Base-by-base conservation (phyloP, 164 flowering plant species). In the Euptelea pleiosperma region DNA sequence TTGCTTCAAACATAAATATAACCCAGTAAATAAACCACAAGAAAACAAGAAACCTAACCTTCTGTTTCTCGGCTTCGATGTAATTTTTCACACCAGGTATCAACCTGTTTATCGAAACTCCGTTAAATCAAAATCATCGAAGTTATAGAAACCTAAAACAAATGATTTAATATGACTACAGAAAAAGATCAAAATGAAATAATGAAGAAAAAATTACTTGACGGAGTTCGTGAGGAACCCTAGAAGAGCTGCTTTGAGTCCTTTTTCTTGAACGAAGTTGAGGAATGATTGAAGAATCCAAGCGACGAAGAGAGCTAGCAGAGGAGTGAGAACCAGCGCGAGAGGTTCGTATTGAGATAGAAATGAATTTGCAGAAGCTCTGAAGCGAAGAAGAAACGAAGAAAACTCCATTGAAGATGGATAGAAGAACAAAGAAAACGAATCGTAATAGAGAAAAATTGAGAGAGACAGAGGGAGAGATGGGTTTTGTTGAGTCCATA, bases 11-110 rank as follows among this genome's bases (percentile, higher is more conserved):
- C 11, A 41, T 5, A 5, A 30, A 42, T 10, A 52, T 0, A 15
- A 33, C 14, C 0, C 11, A 46, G 60, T 14, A 3, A 28, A 7
- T 1, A 47, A 35, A 29, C 14, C 1, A 11, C 9, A 18, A 10
- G 16, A 34, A 16, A 28, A 0, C 4, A 10, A 57, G 0, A 51
- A 18, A 22, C 25, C 70, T 55, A 21, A 83, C 96, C 96, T 92
- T 92, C 54, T 85, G 87, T 62, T 92, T 92, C 78, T 92, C 81
- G 1, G 83, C 83, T 61, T 87, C 93, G 16, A 92, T 83, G 61
- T 84, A 80, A 31, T 67, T 72, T 55, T 67, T 73, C 58, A 85
- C 95, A 24, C 80, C 83, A 34, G 98, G 96, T 31, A 92, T 64
- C 81, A 85, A 75, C 73, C 96, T 89, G 67, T 16, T 15, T 8